These are phyloP conservation scores for Ceratocystis cubensis DNA, from an alignment of 2,329 filamentous ascomycete species.

Conservation along the genomic window DNA sequence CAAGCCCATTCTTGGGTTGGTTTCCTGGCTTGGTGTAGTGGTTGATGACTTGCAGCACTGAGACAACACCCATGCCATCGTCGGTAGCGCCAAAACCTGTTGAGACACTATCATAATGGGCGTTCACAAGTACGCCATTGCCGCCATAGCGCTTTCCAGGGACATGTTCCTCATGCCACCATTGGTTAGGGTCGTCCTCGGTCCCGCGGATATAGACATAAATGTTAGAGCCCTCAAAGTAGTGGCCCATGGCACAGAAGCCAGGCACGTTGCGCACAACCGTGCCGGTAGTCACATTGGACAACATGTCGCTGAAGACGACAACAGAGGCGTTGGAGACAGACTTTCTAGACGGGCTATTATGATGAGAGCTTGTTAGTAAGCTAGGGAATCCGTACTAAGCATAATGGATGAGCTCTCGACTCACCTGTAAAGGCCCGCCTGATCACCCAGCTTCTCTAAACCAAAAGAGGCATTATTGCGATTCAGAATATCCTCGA, in stretches of 20 bases:
- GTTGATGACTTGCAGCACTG: constrained; percentile 69
- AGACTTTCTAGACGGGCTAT: constrained; percentile 9
- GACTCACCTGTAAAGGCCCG: constrained; percentile 21
- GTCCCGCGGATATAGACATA: constrained; percentile 80
- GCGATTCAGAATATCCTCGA: constrained; percentile 54
- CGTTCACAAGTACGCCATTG: constrained; percentile 81
- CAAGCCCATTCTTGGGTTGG: constrained; percentile 65
- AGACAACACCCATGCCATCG: constrained; percentile 82
- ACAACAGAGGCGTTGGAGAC: constrained; percentile 36
- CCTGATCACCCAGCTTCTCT: constrained; percentile 26
- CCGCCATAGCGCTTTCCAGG: constrained; percentile 40
- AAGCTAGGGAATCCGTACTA: neutral
- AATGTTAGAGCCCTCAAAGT: constrained; percentile 88
- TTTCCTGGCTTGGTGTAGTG: constrained; percentile 66
- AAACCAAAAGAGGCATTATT: constrained; percentile 42
- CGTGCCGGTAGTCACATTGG: constrained; percentile 55
- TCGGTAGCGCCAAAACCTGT: constrained; percentile 90
- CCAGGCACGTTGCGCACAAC: constrained; percentile 26
- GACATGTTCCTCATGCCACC: constrained; percentile 48
- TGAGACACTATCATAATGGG: constrained; percentile 87
- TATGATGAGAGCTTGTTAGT: neutral
- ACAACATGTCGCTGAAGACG: constrained; percentile 64
- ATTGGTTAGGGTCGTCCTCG: constrained; percentile 58
- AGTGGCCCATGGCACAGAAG: constrained; percentile 41
- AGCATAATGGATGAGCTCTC: no score